Percentiles rank a stretch among this genome's conserved stretches.
phyloP scores from a whole-genome alignment of 192 early-diverging fungal species.

The Coemansia sp. region DNA sequence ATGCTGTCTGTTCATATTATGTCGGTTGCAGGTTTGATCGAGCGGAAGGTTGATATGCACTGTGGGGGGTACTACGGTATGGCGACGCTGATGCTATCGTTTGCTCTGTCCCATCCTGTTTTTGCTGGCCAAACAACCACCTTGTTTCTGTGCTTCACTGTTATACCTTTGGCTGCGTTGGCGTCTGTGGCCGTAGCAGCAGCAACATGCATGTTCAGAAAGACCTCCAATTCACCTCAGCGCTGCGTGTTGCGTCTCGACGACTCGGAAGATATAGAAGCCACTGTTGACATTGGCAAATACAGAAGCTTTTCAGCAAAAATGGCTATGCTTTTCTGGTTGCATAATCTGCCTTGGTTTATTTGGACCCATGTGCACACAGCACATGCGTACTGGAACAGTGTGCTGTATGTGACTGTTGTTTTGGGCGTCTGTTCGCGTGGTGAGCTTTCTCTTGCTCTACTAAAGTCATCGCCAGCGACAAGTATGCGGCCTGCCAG shows the following conservation, averaged over 20 bases:
- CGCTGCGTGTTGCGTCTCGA: conserved; percentile 7
- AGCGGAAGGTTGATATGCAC: conserved; percentile 11
- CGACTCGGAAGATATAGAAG: conserved; percentile 19
- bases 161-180: conserved; percentile 18
- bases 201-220: conserved; percentile 1
- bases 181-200: conserved; percentile 4
- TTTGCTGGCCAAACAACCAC: conserved; percentile 6
- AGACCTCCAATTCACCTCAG: not conserved
- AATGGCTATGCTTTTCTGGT: conserved; percentile 9
- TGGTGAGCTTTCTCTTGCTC: conserved; percentile 20
- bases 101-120: conserved; percentile 14
- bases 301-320: conserved; percentile 17
- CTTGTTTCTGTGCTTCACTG: conserved; percentile 2
- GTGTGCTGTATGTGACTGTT: conserved; percentile 1
- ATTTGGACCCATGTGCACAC: conserved; percentile 16
- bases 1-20: conserved; percentile 27
- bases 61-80: conserved; percentile 34
- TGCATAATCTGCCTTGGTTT: conserved; percentile 32
- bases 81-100: conserved; percentile 18
- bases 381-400: conserved; percentile 9
- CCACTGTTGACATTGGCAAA: conserved; percentile 13
- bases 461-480: conserved; percentile 23
- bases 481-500: conserved; percentile 11
- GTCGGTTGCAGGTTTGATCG: conserved; percentile 17
- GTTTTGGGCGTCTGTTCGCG: conserved; percentile 20